A percentile compares a stretch with the other conserved stretches of the same genome.
phyloP scores from a whole-genome alignment of 805 yeast genomes.

The Wickerhamomyces hampshirensis region DNA sequence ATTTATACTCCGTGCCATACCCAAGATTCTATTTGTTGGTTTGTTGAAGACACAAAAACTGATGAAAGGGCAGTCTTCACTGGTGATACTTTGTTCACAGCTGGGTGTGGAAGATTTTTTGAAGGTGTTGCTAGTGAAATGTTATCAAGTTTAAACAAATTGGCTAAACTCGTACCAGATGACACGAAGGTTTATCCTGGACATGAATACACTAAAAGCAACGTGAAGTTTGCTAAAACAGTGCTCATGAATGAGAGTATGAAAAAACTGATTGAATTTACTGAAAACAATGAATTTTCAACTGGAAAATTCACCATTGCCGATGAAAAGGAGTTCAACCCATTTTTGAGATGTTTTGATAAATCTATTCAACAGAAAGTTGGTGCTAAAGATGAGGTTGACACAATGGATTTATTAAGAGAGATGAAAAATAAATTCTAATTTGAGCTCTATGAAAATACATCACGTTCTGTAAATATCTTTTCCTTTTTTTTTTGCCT shows the following conservation, averaged over 20 bases:
- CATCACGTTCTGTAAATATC: too few species aligned
- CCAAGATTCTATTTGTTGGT: conserved; percentile 91
- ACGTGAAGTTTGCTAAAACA: conserved; percentile 70
- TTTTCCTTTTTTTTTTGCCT: too few species aligned
- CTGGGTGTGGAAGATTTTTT: conserved; percentile 96
- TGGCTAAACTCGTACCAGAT: conserved; percentile 56
- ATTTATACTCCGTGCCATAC: conserved; percentile 98
- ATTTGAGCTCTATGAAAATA: neutral
- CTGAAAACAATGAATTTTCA: conserved; percentile 57
- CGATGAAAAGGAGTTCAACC: conserved; percentile 81
- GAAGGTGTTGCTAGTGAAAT: conserved; percentile 85
- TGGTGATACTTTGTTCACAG: conserved; percentile 90
- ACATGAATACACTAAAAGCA: conserved; percentile 88
- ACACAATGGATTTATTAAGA: conserved; percentile 71
- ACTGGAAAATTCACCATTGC: conserved; percentile 82
- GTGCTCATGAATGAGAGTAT: conserved; percentile 36
- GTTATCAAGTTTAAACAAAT: conserved; percentile 60
- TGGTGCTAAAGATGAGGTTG: conserved; percentile 43
- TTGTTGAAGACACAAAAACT: conserved; percentile 54
- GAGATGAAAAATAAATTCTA: conserved; percentile 59
- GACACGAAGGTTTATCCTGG: conserved; percentile 86
- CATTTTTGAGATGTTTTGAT: conserved; percentile 79
- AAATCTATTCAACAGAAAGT: conserved; percentile 55
- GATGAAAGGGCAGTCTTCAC: conserved; percentile 77
- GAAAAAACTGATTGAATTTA: conserved; percentile 45